phyloP scores from a whole-genome alignment of 2,329 filamentous ascomycete species.

The Penicillium griseofulvum region DNA sequence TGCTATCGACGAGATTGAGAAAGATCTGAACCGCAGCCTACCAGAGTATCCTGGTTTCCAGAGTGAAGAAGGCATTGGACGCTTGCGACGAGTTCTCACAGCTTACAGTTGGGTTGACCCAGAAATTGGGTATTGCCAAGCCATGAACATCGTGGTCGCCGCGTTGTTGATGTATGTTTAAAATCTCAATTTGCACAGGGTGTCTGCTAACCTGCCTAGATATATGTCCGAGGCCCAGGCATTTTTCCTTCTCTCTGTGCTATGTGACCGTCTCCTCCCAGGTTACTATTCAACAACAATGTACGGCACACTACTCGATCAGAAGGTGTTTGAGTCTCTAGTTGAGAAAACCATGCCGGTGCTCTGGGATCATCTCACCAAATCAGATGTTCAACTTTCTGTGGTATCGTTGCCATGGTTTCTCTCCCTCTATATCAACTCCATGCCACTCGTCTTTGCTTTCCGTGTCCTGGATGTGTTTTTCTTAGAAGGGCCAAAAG shows the following conservation, averaged over 20 bases:
- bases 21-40: conserved; percentile 92
- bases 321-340: conserved; percentile 93
- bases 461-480: conserved; percentile 97
- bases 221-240: conserved; percentile 97
- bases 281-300: conserved; percentile 99
- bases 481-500: conserved; percentile 96
- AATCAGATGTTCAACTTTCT: conserved; percentile 93
- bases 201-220: conserved; percentile 41
- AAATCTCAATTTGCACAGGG: neutral
- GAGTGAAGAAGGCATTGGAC: conserved; percentile 88
- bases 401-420: conserved; percentile 98
- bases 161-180: conserved; percentile 77
- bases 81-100: conserved; percentile 84
- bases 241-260: conserved; percentile 85
- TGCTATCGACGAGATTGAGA: conserved; percentile 98
- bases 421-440: conserved; percentile 96
- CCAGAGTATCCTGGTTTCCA: conserved; percentile 98
- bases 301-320: conserved; percentile 96
- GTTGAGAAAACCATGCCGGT: conserved; percentile 99
- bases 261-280: conserved; percentile 89
- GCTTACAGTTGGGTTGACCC: conserved; percentile 97
- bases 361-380: conserved; percentile 95
- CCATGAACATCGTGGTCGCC: conserved; percentile 99
- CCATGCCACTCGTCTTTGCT: conserved; percentile 96
- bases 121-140: conserved; percentile 96